These are phyloP conservation scores for Pseudopithomyces chartarum DNA, from an alignment of 2,329 filamentous ascomycete species.

Conservation along the genomic window DNA sequence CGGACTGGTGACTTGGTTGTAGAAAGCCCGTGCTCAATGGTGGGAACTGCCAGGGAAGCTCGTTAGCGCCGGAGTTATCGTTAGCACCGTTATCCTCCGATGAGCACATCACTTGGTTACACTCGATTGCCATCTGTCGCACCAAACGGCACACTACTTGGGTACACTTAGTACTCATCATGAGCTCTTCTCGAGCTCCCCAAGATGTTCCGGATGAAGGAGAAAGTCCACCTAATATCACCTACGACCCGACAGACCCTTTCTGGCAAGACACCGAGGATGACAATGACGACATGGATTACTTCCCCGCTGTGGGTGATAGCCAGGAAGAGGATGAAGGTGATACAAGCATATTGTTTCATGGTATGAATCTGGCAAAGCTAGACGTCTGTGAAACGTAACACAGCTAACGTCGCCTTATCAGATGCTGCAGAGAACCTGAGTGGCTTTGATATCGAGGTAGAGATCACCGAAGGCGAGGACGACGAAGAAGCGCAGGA, in stretches of 20 bases:
- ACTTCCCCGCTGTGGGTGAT: slow-evolving; percentile 50
- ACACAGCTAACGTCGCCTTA: background rate
- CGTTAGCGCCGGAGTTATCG: slow-evolving; percentile 5
- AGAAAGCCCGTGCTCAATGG: background rate
- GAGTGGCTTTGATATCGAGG: slow-evolving; percentile 48
- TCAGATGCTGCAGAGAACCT: slow-evolving; percentile 50
- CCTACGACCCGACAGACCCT: slow-evolving; percentile 39
- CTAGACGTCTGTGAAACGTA: background rate
- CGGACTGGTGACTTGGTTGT: background rate
- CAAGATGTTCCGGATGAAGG: slow-evolving; percentile 31
- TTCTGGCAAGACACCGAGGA: slow-evolving; percentile 43
- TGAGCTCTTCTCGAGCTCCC: slow-evolving; percentile 32
- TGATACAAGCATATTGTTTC: slow-evolving; percentile 41
- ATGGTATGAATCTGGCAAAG: slow-evolving; percentile 27
- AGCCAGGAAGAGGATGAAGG: slow-evolving; percentile 47
- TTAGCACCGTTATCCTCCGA: background rate
- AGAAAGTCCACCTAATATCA: slow-evolving; percentile 30
- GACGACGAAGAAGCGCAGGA: slow-evolving; percentile 44
- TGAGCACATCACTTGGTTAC: background rate
- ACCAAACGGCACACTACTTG: background rate
- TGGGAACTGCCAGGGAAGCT: background rate
- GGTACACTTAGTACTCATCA: slow-evolving; percentile 11
- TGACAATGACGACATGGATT: slow-evolving; percentile 59
- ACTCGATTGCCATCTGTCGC: background rate
- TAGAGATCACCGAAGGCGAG: slow-evolving; percentile 46